These are phyloP conservation scores for Flammula alnicola DNA, from an alignment of 1,284 basidiomycete genomes.

Conservation along the genomic window DNA sequence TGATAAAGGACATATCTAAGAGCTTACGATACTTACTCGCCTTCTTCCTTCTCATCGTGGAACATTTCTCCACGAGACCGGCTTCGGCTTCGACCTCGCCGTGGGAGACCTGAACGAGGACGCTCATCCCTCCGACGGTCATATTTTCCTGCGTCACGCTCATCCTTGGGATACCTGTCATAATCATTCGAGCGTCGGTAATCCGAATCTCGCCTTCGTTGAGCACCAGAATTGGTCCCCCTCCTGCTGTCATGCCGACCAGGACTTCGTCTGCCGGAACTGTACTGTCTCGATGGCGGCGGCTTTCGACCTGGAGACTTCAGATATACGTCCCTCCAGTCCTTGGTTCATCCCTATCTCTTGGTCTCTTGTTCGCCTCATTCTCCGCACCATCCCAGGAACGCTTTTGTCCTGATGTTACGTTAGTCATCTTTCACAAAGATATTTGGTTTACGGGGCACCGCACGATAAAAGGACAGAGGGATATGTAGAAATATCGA, in stretches of 20 bases:
- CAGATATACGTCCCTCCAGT: conserved; percentile 80
- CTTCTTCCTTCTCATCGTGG: conserved; percentile 74
- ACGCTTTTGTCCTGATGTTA: conserved; percentile 82
- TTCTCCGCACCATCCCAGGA: conserved; percentile 64
- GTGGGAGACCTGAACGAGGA: conserved; percentile 27
- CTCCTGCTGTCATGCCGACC: conserved; percentile 32
- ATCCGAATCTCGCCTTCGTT: conserved; percentile 23
- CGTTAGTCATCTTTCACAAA: conserved; percentile 72
- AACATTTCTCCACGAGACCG: conserved; percentile 29
- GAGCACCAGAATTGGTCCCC: conserved; percentile 19
- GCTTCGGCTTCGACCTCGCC: conserved; percentile 21
- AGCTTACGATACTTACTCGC: conserved; percentile 68
- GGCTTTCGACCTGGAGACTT: conserved; percentile 45
- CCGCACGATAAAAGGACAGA: conserved; percentile 70
- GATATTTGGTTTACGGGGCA: conserved; percentile 72
- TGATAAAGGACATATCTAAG: conserved; percentile 7
- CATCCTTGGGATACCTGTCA: conserved; percentile 6
- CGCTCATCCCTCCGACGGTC: conserved; percentile 21
- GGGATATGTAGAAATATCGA: conserved; percentile 17
- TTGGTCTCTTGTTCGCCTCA: conserved; percentile 51
- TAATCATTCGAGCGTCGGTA: conserved; percentile 17
- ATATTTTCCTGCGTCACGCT: conserved; percentile 14
- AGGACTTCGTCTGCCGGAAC: conserved; percentile 42
- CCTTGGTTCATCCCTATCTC: conserved; percentile 64
- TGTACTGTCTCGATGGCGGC: conserved; percentile 34